A percentile compares a stretch with the other conserved stretches of the same genome.
Conservation (phyloP, 1,284 basidiomycete genomes). For the Sphagnurus paluster region DNA sequence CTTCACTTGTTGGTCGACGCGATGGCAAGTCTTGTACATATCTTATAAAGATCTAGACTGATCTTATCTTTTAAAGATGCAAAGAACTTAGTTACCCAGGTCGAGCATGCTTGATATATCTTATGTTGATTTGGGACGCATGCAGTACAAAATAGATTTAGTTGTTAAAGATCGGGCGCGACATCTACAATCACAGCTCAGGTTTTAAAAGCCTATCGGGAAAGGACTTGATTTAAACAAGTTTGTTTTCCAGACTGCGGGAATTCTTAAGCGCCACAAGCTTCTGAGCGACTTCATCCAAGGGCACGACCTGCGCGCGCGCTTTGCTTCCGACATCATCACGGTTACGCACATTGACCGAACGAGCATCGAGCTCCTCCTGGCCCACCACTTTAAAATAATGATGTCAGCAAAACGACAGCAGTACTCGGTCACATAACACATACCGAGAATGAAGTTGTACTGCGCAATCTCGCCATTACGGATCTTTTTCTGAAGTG, state of each 20-base stretch:
- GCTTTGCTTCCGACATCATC: slow-evolving; percentile 88
- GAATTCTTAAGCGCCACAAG: slow-evolving; percentile 65
- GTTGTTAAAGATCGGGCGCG: no score
- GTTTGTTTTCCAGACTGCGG: slow-evolving; percentile 54
- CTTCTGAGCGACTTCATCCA: slow-evolving; percentile 68
- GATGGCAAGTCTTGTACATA: no score
- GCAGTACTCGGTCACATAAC: slow-evolving; percentile 1
- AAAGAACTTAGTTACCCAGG: no score
- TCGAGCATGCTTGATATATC: no score
- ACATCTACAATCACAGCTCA: no score
- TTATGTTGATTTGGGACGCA: no score
- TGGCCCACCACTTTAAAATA: slow-evolving; percentile 82
- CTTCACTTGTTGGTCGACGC: no score
- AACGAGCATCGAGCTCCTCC: slow-evolving; percentile 81
- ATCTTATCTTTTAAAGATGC: no score
- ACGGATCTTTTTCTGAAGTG: slow-evolving; percentile 95
- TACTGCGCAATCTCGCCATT: slow-evolving; percentile 93
- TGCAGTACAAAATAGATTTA: no score
- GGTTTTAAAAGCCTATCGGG: no score
- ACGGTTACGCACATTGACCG: slow-evolving; percentile 94
- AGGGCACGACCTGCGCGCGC: slow-evolving; percentile 63
- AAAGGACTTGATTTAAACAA: slow-evolving; percentile 30
- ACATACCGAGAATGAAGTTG: slow-evolving; percentile 93
- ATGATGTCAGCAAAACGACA: slow-evolving; percentile 3
- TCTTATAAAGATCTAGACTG: no score